phyloP scores from a whole-genome alignment of 169 alveolate species.

The Plasmodium berghei region DNA sequence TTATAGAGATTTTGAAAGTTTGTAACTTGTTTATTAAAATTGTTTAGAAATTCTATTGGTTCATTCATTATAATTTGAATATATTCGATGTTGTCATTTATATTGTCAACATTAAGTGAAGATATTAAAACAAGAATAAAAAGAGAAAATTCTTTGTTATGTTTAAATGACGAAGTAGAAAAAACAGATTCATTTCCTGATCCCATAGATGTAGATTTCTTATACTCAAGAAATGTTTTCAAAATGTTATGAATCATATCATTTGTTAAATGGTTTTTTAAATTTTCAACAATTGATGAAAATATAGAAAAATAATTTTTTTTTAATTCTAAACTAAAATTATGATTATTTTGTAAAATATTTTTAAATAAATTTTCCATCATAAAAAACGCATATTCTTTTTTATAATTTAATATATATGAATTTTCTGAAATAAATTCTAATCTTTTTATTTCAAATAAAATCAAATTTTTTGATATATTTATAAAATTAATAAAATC shows the following conservation, averaged over 20 bases:
- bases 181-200: no score
- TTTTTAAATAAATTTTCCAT: slow-evolving; percentile 33
- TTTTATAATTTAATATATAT: slow-evolving; percentile 57
- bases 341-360: slow-evolving; percentile 2
- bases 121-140: slow-evolving; percentile 30
- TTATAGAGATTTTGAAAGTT: slow-evolving; percentile 11
- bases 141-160: slow-evolving; percentile 34
- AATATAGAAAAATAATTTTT: slow-evolving; percentile 58
- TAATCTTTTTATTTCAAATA: slow-evolving; percentile 43
- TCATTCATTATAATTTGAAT: slow-evolving; percentile 16
- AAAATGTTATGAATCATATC: slow-evolving; percentile 40
- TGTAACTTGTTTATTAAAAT: neutral
- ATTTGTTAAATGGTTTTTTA: slow-evolving; percentile 17
- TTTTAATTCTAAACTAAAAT: slow-evolving; percentile 24
- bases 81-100: slow-evolving; percentile 8
- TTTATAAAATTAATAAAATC: slow-evolving; percentile 20
- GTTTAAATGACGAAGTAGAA: neutral
- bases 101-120: neutral
- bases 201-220: neutral
- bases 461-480: slow-evolving; percentile 7
- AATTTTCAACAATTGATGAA: slow-evolving; percentile 28
- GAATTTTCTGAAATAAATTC: slow-evolving; percentile 36
- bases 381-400: slow-evolving; percentile 56
- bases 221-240: slow-evolving; percentile 35
- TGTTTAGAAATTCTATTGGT: neutral